Evolutionary conservation across 1,284 basidiomycete genomes (phyloP), one percentile per base, ranked within the genome.

Genomic region (Moesziomyces sp.): DNA sequence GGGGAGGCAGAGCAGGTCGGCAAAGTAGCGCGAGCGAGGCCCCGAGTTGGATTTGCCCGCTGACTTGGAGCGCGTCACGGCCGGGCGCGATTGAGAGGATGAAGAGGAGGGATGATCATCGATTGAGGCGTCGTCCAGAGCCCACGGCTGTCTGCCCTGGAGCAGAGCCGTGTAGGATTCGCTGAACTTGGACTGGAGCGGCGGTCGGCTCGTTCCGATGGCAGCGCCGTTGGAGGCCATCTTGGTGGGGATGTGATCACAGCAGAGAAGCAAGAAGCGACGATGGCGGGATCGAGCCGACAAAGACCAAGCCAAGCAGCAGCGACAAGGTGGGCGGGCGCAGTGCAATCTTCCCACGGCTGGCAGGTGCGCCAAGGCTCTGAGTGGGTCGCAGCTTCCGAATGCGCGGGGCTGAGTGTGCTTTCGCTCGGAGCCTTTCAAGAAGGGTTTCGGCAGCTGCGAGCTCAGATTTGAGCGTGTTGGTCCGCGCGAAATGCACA

Each of bases 101-200:
- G 46, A 46, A 11, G 59, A 50, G 3, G 55, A 54, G 4, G 57
- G 16, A 40, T 16, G 14, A 2, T 16, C 38, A 40, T n/a, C 44
- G 28, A 47, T 18, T 5, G 51, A 47, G 46, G 43, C 26, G 34
- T 16, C 42, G 24, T 51, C 40, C 23, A 58, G 52, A 19, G 51
- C 40, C 80, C 78, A 81, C 16, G 80, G 78, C 42, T 78, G 78
- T 47, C 74, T 61, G 23, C 80, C 80, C n/a, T 72, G 47, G 16
- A 80, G 67, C 13, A 82, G 66, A 9, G 64, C 56, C 18, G 67
- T 58, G 58, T 78, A 79, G 24, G 65, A 73, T 11, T 68, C 74
- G 55, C 65, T 69, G 62, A 81, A 80, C 50, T 80, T 80, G 52
- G 75, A 66, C 49, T 63, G 61, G 46, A 75, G 66, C 56, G 54